Evolutionary conservation across 108 stramenopile genomes (phyloP), one percentile per base, ranked within the genome.

Genomic region (Cylindrotheca closterium): DNA sequence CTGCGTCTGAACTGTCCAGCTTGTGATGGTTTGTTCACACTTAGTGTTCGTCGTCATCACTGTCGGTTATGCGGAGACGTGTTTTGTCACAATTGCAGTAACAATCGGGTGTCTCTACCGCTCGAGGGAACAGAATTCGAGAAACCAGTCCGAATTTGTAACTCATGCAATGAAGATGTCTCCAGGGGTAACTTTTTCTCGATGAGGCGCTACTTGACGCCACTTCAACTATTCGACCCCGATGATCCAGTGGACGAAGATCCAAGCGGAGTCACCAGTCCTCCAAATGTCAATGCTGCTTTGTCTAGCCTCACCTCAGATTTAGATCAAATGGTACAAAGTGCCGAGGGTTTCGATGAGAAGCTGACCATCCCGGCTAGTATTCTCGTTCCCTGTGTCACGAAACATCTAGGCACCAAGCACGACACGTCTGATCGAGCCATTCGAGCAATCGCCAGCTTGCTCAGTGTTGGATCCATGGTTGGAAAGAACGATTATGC

Each of bases 1-100:
- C 53, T 84, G 21, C 80, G 88, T 2, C 42, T 61, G 22, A 30
- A 65, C 8, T 93, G 92, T 74, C 75, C 87, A 3, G 48, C 70
- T 25, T 89, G 91, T 47, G 32, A 62, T 12, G 42, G 18, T 7
- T 45, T 70, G 27, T 73, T 73, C 34, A 83, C 79, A 24, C 69
- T 89, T 58, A 76, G 80, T 60, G 72, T 78, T 25, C 87, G 96
- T 10, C 82, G 95, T 23, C 97, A 97, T 73, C 97, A 97, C 64
- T 97, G 97, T 76, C 86, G 97, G 19, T 55, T 97, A 33, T 96
- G 95, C 57, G 97, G 97, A 10, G 94, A 95, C 64, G 85, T 97
- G 27, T 97, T 94, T 78, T 97, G 97, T 75, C 81, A 94, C 61
- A 60, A 65, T 22, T 96, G 94, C 73, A 69, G 68, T 63, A 61